Base-by-base conservation (phyloP, 2,329 filamentous ascomycete genomes). In the Aspergillus costaricaensis region DNA sequence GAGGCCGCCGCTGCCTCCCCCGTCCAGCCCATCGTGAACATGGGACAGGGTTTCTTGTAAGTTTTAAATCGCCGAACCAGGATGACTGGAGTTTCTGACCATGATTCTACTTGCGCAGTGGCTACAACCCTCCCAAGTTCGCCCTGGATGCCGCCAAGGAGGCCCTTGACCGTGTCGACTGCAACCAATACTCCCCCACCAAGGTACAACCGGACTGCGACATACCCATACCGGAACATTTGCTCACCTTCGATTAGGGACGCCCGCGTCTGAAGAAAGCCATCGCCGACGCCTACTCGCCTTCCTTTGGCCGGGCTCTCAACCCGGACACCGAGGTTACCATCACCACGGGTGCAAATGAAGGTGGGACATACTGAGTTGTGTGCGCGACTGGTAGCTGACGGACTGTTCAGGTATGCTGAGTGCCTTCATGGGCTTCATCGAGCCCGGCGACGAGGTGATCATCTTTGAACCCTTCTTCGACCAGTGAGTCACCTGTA, bases 391-490 rank as follows among this genome's bases (percentile, higher is more conserved):
- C 12, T 27, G 5, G 14, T 36, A 38, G 38, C 44, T 63, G 52
- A 60, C 52, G 19, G 25, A 47, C 25, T 44, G 8, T 12, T 43
- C 3, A 59, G 86, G 91, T 70, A 98, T 98, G 92, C 83, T 99
- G 66, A 94, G 91, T 73, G 95, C 93, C 0, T 98, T 99, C 73
- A 98, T 99, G 95, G 95, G 86, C 2, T 99, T 99, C 70, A 88
- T 99, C 60, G 95, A 99, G 77, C 85, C 86, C 1, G 95, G 92
- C 12, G 95, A 99, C 73, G 95, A 99, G 77, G 95, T 97, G 66
- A 97, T 99, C 67, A 86, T 99, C 59, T 97, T 99, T 75, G 95
- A 99, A 80, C 95, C 95, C 10, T 99, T 97, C 80, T 99, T 98
- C 75, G 95, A 99, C 78, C 95, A 99, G 88, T 91, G 75, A 73